Percentiles rank a stretch among this genome's conserved stretches.
Evolutionary conservation across 1,284 basidiomycete genomes (phyloP).

Genomic region (Apiotrichum porosum): DNA sequence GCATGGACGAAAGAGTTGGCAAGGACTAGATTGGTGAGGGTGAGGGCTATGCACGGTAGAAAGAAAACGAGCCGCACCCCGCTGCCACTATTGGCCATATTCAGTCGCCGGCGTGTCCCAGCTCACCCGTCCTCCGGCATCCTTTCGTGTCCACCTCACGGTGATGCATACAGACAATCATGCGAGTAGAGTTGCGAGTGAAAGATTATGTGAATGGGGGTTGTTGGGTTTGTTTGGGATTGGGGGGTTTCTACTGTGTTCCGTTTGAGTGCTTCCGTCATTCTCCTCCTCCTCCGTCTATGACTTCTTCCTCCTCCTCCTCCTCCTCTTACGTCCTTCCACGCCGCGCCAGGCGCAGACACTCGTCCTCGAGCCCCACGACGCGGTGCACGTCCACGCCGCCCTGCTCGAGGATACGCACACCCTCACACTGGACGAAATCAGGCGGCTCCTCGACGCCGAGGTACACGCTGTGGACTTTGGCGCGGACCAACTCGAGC

Average conservation of each 20-base stretch:
- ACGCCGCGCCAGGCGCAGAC: slow-evolving; percentile 67
- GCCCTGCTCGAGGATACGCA: slow-evolving; percentile 65
- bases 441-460: slow-evolving; percentile 91
- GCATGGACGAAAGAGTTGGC: too few species aligned
- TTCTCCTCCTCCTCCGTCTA: neutral
- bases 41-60: too few species aligned
- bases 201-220: neutral
- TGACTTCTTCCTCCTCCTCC: too few species aligned
- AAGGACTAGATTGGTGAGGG: too few species aligned
- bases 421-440: slow-evolving; percentile 90
- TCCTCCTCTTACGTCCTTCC: slow-evolving; percentile 29
- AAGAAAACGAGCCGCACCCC: too few species aligned
- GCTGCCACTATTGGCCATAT: too few species aligned
- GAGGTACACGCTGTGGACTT: slow-evolving; percentile 73
- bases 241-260: neutral
- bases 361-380: slow-evolving; percentile 61
- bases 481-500: slow-evolving; percentile 70
- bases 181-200: neutral
- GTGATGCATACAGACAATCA: slow-evolving; percentile 8
- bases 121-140: too few species aligned
- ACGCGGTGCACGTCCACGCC: slow-evolving; percentile 75
- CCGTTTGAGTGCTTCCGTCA: too few species aligned
- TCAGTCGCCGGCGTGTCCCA: too few species aligned
- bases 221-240: too few species aligned
- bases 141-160: neutral